Conservation (phyloP, 768 basidiomycete species). For the Kwoniella botswanensis region DNA sequence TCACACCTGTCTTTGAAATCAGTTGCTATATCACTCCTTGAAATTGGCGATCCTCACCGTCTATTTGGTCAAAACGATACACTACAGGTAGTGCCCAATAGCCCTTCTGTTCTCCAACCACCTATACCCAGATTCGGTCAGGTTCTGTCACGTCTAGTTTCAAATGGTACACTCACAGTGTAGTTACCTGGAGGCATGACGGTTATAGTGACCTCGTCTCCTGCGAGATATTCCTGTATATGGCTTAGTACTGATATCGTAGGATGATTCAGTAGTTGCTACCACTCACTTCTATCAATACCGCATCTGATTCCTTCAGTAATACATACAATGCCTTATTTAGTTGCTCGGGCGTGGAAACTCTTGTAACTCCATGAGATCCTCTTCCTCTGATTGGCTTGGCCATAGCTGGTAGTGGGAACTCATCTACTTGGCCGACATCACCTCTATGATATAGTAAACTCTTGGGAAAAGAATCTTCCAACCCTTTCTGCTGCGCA, state of each 20-base stretch:
- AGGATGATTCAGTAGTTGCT: background rate
- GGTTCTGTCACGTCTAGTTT: background rate
- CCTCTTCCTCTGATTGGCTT: conserved; percentile 55
- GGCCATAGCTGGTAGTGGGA: conserved; percentile 39
- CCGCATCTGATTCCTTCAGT: conserved; percentile 37
- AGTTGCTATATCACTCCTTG: no score
- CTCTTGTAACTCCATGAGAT: conserved; percentile 47
- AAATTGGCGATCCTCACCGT: conserved; percentile 24
- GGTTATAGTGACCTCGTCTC: conserved; percentile 52
- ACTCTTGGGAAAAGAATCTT: conserved; percentile 29
- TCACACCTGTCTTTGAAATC: conserved; percentile 31
- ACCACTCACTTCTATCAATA: conserved; percentile 40
- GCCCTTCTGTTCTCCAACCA: conserved; percentile 31
- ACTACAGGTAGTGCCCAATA: conserved; percentile 52
- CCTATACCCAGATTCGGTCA: conserved; percentile 4
- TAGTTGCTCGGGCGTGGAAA: conserved; percentile 29
- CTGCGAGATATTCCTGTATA: conserved; percentile 40
- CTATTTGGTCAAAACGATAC: conserved; percentile 40
- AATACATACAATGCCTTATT: conserved; percentile 12
- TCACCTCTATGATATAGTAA: conserved; percentile 15
- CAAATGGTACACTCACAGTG: conserved; percentile 26
- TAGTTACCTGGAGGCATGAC: conserved; percentile 54
- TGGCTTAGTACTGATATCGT: background rate
- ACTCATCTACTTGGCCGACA: conserved; percentile 2
- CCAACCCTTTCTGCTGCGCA: conserved; percentile 26